Evolutionary conservation across 805 yeast species (phyloP), one percentile per base, ranked within the genome.

Genomic region (Saturnispora gosingensis): DNA sequence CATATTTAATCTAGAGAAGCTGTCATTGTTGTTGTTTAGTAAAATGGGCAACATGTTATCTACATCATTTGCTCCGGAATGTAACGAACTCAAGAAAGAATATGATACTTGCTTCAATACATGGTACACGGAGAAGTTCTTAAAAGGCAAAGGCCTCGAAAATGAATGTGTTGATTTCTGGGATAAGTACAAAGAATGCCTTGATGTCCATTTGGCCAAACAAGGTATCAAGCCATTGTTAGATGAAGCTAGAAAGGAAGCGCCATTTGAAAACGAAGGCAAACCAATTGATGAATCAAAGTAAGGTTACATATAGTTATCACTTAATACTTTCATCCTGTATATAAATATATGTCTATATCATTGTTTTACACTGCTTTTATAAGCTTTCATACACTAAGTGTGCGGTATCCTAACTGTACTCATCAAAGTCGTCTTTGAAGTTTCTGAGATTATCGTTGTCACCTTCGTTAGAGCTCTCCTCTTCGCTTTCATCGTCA

Each of bases 11-110:
- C 11, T 18, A 16, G 24, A 16, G 13, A 38, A 20, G 15, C 20
- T n/a, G 39, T 15, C 9, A 20, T 20, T 11, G 39, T n/a, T 9
- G 27, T 20, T 16, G 18, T 10, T 10, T 45, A 22, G 11, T 10
- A 22, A n/a, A 34, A 83, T 83, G 88, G 89, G 89, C 48, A 82
- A 81, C 67, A 66, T 73, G 49, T 78, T 85, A 85, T 83, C 90
- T 16, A 75, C 95, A 6, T 88, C 96, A 54, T 86, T 93, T 74
- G 98, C 99, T 36, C 97, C 97, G 25, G 98, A 93, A 70, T 93
- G 99, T 69, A 88, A 95, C 22, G 85, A 81, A 35, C 78, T 84
- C 53, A 93, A 93, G 68, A 80, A 81, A 59, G 79, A 81, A 61
- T 93, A 93, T 63, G 98, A 93, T 64, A 85, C 82, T 61, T 93